phyloP scores from a whole-genome alignment of 139 green algal genomes.

The Coelastrella sp. region DNA sequence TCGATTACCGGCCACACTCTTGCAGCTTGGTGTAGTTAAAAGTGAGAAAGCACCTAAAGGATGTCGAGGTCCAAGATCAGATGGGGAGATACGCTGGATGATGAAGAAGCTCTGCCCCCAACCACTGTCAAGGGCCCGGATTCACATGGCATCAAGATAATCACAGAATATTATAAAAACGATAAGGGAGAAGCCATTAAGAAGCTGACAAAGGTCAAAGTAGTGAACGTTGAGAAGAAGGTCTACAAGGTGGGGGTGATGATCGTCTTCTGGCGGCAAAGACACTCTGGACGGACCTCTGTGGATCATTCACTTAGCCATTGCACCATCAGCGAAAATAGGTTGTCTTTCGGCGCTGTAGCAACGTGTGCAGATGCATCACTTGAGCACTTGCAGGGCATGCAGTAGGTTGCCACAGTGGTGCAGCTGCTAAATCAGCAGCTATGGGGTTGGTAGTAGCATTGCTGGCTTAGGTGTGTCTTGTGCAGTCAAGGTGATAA shows the following conservation, averaged over 20 bases:
- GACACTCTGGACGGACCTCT: not conserved
- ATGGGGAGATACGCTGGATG: conserved; percentile 93
- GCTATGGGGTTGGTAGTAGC: no score
- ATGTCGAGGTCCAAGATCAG: conserved; percentile 55
- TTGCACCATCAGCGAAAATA: no score
- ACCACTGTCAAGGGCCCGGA: conserved; percentile 82
- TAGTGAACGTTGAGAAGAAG: conserved; percentile 93
- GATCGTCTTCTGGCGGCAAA: not conserved
- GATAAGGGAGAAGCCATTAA: conserved; percentile 96
- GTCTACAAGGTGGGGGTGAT: conserved; percentile 81
- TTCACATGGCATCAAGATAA: conserved; percentile 91
- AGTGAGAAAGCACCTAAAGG: not conserved
- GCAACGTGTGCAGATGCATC: no score
- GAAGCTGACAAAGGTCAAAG: conserved; percentile 87
- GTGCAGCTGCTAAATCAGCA: no score
- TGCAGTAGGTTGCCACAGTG: no score
- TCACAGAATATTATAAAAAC: conserved; percentile 91
- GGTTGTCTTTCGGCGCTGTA: no score
- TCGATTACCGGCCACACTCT: not conserved
- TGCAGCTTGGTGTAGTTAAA: not conserved
- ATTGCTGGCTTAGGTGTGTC: not conserved
- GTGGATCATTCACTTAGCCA: not conserved
- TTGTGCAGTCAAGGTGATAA: not conserved
- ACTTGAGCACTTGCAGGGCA: no score
- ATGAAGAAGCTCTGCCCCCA: conserved; percentile 82